Conservation (phyloP, 2,329 filamentous ascomycete species). For the Colletotrichum sp. region DNA sequence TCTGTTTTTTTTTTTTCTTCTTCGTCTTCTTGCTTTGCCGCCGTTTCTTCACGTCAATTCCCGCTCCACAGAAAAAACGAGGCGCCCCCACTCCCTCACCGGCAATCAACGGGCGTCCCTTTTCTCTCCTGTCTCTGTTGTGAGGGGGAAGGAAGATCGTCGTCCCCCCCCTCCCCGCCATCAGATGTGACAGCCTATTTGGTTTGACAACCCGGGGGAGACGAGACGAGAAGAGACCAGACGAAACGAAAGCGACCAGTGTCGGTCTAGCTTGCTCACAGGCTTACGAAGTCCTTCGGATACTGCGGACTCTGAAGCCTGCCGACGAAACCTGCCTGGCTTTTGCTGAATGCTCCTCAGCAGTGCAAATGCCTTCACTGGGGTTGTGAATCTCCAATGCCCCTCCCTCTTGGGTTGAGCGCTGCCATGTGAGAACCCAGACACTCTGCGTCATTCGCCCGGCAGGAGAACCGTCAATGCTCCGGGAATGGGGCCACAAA, state of each 20-base stretch:
- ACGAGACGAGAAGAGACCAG: slow-evolving; percentile 1
- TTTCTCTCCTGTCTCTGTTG: not conserved
- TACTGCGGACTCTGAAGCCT: not conserved
- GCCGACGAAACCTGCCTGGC: not conserved
- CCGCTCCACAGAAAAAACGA: not conserved
- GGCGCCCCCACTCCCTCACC: not conserved
- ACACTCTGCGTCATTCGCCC: not conserved
- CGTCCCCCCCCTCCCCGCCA: not conserved
- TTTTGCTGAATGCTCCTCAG: not conserved
- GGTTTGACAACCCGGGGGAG: not conserved
- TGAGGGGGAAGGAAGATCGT: not conserved
- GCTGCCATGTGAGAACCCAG: not conserved
- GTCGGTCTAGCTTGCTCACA: not conserved
- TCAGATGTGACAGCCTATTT: not conserved
- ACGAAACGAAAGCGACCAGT: not conserved
- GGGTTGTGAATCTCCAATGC: not conserved
- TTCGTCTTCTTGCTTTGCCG: not conserved
- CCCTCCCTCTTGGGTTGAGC: not conserved
- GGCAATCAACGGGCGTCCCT: not conserved
- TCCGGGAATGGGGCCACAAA: not conserved
- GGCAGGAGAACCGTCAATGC: not conserved
- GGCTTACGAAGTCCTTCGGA: not conserved
- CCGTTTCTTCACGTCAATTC: not conserved
- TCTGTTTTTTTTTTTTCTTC: not conserved
- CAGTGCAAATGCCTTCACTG: not conserved